Percentiles rank a stretch among this genome's conserved stretches.
Evolutionary conservation across 2,329 filamentous ascomycete species (phyloP).

Genomic region (Lasiodiplodia gonubiensis): DNA sequence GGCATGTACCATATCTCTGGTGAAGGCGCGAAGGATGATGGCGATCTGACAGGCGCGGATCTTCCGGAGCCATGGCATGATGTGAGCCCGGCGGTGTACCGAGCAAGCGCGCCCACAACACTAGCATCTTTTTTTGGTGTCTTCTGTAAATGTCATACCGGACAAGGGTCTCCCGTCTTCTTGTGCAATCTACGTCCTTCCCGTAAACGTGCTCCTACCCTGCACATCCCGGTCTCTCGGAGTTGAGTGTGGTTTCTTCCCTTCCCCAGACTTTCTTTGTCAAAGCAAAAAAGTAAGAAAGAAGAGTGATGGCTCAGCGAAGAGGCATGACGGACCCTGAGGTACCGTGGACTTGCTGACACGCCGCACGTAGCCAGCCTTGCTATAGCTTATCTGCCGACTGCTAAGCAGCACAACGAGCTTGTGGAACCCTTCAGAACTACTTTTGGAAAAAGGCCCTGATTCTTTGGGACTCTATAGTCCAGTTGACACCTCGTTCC

Average conservation of each 20-base stretch:
- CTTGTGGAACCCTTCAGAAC: not conserved
- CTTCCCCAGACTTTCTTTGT: not conserved
- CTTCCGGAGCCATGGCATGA: slow-evolving; percentile 19
- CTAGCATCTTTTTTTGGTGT: slow-evolving; percentile 5
- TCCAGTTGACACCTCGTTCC: not conserved
- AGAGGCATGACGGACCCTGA: not conserved
- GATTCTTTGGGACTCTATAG: not conserved
- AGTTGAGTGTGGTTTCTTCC: not conserved
- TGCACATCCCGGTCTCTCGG: slow-evolving; percentile 4
- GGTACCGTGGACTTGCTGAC: not conserved
- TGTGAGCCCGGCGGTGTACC: slow-evolving; percentile 21
- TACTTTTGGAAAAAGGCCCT: not conserved
- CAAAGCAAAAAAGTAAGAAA: slow-evolving; percentile 6
- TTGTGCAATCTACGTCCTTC: slow-evolving; percentile 1
- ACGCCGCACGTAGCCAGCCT: not conserved
- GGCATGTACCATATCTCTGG: not conserved
- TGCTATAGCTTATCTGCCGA: not conserved
- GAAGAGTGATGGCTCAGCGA: not conserved
- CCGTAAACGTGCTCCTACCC: not conserved
- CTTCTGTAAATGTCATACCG: not conserved
- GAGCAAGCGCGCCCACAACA: slow-evolving; percentile 12
- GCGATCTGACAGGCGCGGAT: slow-evolving; percentile 12
- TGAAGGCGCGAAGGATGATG: not conserved
- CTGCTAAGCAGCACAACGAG: not conserved
- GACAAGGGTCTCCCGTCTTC: slow-evolving; percentile 1